Percentiles rank a stretch among this genome's conserved stretches.
phyloP scores from a whole-genome alignment of 2,329 filamentous ascomycete species.

The Sphaerulina populicola region DNA sequence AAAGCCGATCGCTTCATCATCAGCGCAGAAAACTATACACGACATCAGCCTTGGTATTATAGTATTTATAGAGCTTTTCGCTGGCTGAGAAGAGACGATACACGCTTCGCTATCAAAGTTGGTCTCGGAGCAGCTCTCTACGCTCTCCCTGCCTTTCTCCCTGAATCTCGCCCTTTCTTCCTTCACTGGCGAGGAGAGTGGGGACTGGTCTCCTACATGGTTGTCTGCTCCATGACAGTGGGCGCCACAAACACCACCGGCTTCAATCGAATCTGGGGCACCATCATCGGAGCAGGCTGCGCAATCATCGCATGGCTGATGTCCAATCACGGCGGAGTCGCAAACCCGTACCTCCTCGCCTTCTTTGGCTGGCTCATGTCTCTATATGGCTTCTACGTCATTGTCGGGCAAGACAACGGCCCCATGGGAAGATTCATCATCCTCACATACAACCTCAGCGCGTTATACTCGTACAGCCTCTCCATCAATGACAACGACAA shows the following conservation, averaged over 20 bases:
- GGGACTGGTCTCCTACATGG: slow-evolving; percentile 94
- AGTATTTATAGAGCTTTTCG: slow-evolving; percentile 49
- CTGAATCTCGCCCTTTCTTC: slow-evolving; percentile 69
- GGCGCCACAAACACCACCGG: slow-evolving; percentile 93
- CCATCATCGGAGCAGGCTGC: slow-evolving; percentile 66
- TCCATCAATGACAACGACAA: slow-evolving; percentile 70
- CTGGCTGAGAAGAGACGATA: slow-evolving; percentile 56
- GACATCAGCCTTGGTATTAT: slow-evolving; percentile 34
- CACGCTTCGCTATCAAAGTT: slow-evolving; percentile 82
- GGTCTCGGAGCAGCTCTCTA: slow-evolving; percentile 82
- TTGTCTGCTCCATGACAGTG: slow-evolving; percentile 96
- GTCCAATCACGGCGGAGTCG: slow-evolving; percentile 45
- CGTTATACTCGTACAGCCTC: slow-evolving; percentile 87
- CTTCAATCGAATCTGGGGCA: slow-evolving; percentile 76
- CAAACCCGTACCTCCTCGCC: slow-evolving; percentile 66
- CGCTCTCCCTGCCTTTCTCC: slow-evolving; percentile 79
- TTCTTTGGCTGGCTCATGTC: slow-evolving; percentile 69
- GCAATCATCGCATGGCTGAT: slow-evolving; percentile 72
- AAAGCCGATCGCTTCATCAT: slow-evolving; percentile 26
- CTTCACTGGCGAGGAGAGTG: slow-evolving; percentile 89
- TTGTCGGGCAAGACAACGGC: slow-evolving; percentile 71
- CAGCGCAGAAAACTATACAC: slow-evolving; percentile 22
- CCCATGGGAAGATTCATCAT: slow-evolving; percentile 90
- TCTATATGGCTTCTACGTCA: slow-evolving; percentile 73
- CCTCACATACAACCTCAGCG: slow-evolving; percentile 90